Evolutionary conservation across 306 rosid species (phyloP).

Genomic region (Vachellia collinsii): DNA sequence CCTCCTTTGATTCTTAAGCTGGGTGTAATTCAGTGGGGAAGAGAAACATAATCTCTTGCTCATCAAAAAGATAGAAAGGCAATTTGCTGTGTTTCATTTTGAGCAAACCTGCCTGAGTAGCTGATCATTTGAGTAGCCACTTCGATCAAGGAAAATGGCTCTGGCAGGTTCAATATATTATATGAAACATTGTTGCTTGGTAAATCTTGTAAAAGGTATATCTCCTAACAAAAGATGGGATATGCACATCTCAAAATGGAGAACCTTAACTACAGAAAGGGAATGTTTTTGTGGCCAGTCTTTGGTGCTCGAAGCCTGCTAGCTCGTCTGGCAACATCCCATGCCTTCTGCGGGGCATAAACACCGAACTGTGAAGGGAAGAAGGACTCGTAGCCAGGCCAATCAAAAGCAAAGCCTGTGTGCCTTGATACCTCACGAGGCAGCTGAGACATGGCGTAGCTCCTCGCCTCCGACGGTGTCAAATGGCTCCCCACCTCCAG

Average conservation of each 20-base stretch:
- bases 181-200: not conserved
- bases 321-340: constrained; percentile 99
- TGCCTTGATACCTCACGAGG: constrained; percentile 80
- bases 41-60: not conserved
- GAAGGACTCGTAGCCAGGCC: constrained; percentile 93
- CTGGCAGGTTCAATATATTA: not conserved
- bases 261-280: constrained; percentile 37
- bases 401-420: constrained; percentile 96
- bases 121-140: not conserved
- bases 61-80: not conserved
- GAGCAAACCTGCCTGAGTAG: not conserved
- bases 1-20: not conserved
- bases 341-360: constrained; percentile 82
- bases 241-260: constrained; percentile 52
- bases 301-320: constrained; percentile 63
- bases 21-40: not conserved
- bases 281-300: constrained; percentile 52
- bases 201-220: not conserved
- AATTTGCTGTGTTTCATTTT: not conserved
- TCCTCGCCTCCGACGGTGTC: constrained; percentile 75
- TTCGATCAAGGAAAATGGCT: not conserved
- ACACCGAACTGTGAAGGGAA: constrained; percentile 68
- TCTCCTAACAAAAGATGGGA: constrained; percentile 35
- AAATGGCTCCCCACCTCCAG: constrained; percentile 69
- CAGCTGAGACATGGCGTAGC: constrained; percentile 79